Conservation (phyloP, 106 monocot genomes). For the Narthecium ossifragum region DNA sequence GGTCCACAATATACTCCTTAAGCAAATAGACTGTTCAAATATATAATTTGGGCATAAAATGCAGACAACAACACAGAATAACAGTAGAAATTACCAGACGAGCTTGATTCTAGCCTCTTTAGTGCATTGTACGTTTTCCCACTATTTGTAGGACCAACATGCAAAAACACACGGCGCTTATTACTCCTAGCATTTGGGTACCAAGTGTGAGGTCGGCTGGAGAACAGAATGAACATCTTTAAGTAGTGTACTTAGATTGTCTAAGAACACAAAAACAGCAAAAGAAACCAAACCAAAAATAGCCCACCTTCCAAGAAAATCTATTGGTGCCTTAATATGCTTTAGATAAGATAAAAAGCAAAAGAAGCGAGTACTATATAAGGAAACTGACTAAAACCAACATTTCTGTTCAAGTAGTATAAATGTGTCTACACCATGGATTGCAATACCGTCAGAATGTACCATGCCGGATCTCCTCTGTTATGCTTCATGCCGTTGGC, state of each 20-base stretch:
- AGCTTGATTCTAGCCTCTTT: slow-evolving; percentile 64
- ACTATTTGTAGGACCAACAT: slow-evolving; percentile 96
- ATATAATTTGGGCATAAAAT: neutral
- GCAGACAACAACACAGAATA: neutral
- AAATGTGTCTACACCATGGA: too few species aligned
- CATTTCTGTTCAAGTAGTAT: too few species aligned
- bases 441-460: too few species aligned
- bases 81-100: slow-evolving; percentile 44
- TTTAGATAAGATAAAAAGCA: too few species aligned
- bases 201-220: slow-evolving; percentile 81
- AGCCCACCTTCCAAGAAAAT: too few species aligned
- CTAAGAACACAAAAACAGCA: too few species aligned
- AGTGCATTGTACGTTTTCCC: slow-evolving; percentile 96
- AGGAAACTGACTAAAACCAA: too few species aligned
- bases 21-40: slow-evolving; percentile 9
- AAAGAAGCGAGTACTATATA: too few species aligned
- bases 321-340: too few species aligned
- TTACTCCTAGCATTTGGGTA: slow-evolving; percentile 89
- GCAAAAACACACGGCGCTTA: slow-evolving; percentile 78
- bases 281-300: too few species aligned
- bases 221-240: neutral
- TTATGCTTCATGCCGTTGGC: too few species aligned
- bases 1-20: slow-evolving; percentile 97
- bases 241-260: neutral
- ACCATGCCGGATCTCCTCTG: too few species aligned